Evolutionary conservation across 495 filamentous ascomycete genomes (phyloP), one percentile per base, ranked within the genome.

Genomic region (Tricharina praecox): DNA sequence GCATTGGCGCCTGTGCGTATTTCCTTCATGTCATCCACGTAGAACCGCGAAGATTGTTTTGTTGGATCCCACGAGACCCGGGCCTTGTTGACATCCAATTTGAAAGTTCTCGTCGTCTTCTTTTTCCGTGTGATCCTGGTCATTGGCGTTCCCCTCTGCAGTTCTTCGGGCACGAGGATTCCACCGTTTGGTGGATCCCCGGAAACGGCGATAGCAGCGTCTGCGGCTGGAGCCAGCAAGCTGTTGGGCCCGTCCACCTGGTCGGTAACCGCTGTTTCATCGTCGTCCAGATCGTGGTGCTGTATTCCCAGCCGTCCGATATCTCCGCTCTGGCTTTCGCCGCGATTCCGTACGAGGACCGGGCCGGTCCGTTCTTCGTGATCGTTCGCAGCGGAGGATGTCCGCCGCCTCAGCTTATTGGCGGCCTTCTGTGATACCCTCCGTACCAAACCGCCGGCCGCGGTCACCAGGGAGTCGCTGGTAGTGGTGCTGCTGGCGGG

Each of bases 21-120:
- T 51, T 93, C 84, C 53, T 79, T 79, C 55, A 97, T 86, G 58
- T 97, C 85, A 52, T 97, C 90, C 48, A 97, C 78, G 59, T 92
- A 92, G 53, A 97, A 81, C 15, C 72, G 74, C 51, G 93, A 95
- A 0, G 77, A 71, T 0, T 79, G 74, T 42, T 82, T 82, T 3
- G 72, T 77, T 13, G 74, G 73, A 63, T 92, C 79, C 90, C 90
- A 97, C 25, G 69, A 78, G 26, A 96, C 82, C 61, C 84, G 90
- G 38, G 79, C 85, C 4, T 80, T 71, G 43, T 84, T 78, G 18
- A 79, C 70, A 56, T 96, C 82, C 1, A 95, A 70, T 24, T 76
- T 72, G 52, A 96, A 81, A 24, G 66, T 76, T 34, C 93, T 69
- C 43, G 76, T 71, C 58, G 83, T 85, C 34, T 66, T 70, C 57